Evolutionary conservation across 2,329 filamentous ascomycete species (phyloP), one percentile per base, ranked within the genome.

Genomic region (Trichoderma aggressivum): DNA sequence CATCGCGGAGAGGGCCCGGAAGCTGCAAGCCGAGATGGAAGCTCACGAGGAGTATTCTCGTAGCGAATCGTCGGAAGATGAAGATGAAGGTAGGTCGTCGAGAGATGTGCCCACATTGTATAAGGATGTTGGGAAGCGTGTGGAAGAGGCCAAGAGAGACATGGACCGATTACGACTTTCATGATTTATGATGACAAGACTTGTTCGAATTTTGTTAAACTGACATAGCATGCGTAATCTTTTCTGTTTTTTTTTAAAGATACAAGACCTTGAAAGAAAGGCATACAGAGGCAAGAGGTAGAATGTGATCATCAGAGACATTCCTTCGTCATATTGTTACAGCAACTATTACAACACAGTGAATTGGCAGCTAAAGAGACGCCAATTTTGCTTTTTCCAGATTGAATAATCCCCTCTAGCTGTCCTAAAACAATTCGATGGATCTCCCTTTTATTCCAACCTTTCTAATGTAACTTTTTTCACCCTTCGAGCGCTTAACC

Each of bases 31-130:
- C 12, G 82, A 87, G 75, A 76, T 89, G 55, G 79, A 74, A 10
- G 84, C 83, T 34, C 89, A 88, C 70, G 87, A 87, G 0, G 84
- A 87, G 2, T 80, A 77, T 3, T 75, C 82, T 1, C 76, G 77
- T 11, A 78, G 77, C 2, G 77, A 77, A 10, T 77, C 77, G 1
- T 78, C 74, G 1, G 79, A 80, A 63, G 77, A 65, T 7, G 79
- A 80, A 62, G 77, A 67, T 1, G 87, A 86, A 79, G 86, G 86
- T 75, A 82, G 80, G 71, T 81, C 79, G 28, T 84, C 88, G 83
- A 81, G 84, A 69, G 86, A 89, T 76, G 85, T 88, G 82, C 86
- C 85, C 3, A 80, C 82, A 68, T 82, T 84, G 8, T 86, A 86
- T 76, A 77, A 80, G 3, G 85, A 88, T 70, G 85, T 88, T 82